Evolutionary conservation across 2,329 filamentous ascomycete genomes (phyloP).

Genomic region (Cryphonectria japonica): DNA sequence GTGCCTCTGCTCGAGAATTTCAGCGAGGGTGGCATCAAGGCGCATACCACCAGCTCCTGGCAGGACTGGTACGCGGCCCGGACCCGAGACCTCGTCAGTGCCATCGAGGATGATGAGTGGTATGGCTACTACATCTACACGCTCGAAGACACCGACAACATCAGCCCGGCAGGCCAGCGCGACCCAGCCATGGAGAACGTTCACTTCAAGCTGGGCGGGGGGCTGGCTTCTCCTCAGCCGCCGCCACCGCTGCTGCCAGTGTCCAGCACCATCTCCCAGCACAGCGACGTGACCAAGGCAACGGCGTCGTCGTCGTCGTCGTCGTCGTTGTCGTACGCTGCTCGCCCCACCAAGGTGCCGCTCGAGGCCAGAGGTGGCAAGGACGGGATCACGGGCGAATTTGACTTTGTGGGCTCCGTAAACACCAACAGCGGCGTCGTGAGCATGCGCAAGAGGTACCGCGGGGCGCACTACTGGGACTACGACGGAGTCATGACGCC

Average conservation of each 20-base stretch:
- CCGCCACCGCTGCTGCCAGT: no score
- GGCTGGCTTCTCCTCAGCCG: no score
- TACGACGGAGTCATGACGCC: constrained; percentile 31
- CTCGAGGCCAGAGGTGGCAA: constrained; percentile 25
- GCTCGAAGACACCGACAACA: constrained; percentile 20
- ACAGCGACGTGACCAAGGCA: neutral
- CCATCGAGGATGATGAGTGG: constrained; percentile 29
- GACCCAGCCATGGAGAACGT: constrained; percentile 31
- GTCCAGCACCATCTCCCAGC: neutral
- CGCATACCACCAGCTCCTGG: constrained; percentile 21
- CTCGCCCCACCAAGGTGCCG: constrained; percentile 13
- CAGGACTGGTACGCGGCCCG: constrained; percentile 28
- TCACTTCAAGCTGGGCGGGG: constrained; percentile 25
- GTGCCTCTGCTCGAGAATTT: constrained; percentile 22
- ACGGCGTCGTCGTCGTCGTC: neutral
- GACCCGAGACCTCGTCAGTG: constrained; percentile 25
- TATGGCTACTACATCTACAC: constrained; percentile 31
- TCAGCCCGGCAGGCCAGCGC: constrained; percentile 17
- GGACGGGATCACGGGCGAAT: constrained; percentile 27
- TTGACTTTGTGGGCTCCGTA: constrained; percentile 28
- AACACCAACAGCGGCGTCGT: constrained; percentile 24
- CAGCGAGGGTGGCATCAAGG: constrained; percentile 11
- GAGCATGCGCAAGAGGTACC: constrained; percentile 27
- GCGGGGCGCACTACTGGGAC: constrained; percentile 26
- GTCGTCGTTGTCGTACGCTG: neutral